Evolutionary conservation across 805 yeast species (phyloP), one percentile per base, ranked within the genome.

Genomic region (Diddensiella caesifluorescens): DNA sequence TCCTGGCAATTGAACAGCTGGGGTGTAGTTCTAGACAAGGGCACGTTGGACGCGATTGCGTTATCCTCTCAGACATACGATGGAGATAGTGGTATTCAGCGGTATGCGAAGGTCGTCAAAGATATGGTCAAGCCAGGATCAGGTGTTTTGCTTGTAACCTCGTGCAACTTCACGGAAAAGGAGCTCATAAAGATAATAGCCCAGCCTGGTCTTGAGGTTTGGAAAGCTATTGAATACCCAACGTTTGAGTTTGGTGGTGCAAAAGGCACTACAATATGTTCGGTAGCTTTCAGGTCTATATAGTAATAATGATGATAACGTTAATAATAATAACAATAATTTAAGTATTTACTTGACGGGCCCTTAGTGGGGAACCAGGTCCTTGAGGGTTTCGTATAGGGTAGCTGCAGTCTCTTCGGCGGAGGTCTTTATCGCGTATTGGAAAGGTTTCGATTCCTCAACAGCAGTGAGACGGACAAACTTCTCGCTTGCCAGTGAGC

Each of bases 41-140:
- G 99, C 5, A 92, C 99, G 0, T 65, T 92, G 18, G 99, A 92
- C 64, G 99, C 99, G 4, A 90, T 92, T 47, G 97, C 96, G 0
- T 70, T 92, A 34, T 85, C 86, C 59, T 82, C 81, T 18, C 51
- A 67, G 1, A 70, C 62, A 16, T 74, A 74, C 45, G 70, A 63
- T 5, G 64, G 63, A 9, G 70, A 67, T 5, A 27, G 35, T 16
- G 46, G 41, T 13, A 53, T 51, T 1, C 51, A 51, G 72, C 65
- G 76, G 12, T 90, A 92, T 54, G 78, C 88, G 0, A 49, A 51
- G 0, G 79, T 75, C 26, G 79, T 86, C 16, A 66, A 68, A 35
- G 70, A 72, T 42, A 51, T 85, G 39, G 63, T 92, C 62, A 70
- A 71, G 32, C 48, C 60, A 10, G 72, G 68, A n/a, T 76, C 79